These are phyloP conservation scores for Gossypium herbaceum DNA, from an alignment of 345 rosid genomes.

Conservation along the genomic window DNA sequence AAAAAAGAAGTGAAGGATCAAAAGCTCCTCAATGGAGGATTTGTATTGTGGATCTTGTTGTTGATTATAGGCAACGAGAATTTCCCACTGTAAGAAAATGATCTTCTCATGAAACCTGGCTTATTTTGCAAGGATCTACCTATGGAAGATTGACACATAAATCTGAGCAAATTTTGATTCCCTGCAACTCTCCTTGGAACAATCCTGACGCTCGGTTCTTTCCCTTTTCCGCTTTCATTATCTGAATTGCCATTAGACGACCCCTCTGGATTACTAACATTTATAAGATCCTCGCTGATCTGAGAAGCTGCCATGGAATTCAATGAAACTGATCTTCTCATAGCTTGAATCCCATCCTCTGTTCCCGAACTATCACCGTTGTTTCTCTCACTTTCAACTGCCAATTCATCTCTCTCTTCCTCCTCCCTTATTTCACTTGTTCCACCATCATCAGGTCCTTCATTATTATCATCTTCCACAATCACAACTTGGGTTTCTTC, in stretches of 20 bases:
- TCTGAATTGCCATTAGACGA: background rate
- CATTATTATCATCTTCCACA: conserved; percentile 22
- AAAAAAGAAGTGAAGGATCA: background rate
- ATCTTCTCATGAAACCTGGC: conserved; percentile 49
- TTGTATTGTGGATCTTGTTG: background rate
- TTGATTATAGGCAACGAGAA: conserved; percentile 24
- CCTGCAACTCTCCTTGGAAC: conserved; percentile 28
- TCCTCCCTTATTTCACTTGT: conserved; percentile 9
- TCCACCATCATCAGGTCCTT: conserved; percentile 17
- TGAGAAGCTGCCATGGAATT: conserved; percentile 53
- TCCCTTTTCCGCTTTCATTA: conserved; percentile 18
- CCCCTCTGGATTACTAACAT: background rate
- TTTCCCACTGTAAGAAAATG: conserved; percentile 59
- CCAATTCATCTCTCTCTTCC: conserved; percentile 8
- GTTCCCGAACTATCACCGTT: conserved; percentile 21
- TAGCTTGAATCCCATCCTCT: conserved; percentile 27
- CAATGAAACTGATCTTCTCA: conserved; percentile 72
- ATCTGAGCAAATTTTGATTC: conserved; percentile 26
- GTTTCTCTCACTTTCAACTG: conserved; percentile 22
- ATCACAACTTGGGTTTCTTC: conserved; percentile 26
- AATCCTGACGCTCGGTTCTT: conserved; percentile 15
- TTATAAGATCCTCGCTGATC: conserved; percentile 33
- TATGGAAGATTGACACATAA: conserved; percentile 10
- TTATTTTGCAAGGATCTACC: conserved; percentile 37
- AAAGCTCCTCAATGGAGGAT: conserved; percentile 13